phyloP scores from a whole-genome alignment of 768 basidiomycete genomes.

The Lactifluus subvellereus region DNA sequence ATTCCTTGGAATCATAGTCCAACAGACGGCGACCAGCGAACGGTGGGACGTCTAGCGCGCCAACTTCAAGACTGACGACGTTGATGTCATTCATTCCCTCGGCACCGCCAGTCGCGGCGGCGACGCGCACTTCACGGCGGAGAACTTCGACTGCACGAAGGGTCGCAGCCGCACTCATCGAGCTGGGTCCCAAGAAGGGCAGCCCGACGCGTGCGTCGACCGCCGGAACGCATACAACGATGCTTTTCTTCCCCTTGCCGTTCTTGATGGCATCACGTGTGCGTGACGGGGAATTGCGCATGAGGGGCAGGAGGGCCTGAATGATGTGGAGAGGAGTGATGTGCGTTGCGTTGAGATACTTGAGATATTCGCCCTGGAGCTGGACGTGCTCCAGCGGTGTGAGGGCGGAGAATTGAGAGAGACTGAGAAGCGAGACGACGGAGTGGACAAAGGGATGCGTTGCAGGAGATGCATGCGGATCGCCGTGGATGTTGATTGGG shows the following conservation, averaged over 20 bases:
- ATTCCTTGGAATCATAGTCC: constrained; percentile 32
- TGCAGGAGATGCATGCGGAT: constrained; percentile 66
- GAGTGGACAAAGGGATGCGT: constrained; percentile 70
- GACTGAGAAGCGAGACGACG: constrained; percentile 67
- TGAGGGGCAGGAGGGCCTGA: constrained; percentile 68
- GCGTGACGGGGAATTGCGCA: constrained; percentile 60
- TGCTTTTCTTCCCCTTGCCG: constrained; percentile 35
- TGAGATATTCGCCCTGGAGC: constrained; percentile 55
- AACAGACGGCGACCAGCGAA: constrained; percentile 30
- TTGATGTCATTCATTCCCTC: constrained; percentile 61
- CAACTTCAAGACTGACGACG: constrained; percentile 71
- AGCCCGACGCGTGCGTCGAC: constrained; percentile 67
- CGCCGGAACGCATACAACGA: constrained; percentile 72
- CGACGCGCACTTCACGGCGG: constrained; percentile 61
- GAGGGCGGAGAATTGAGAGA: constrained; percentile 36
- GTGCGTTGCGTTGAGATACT: constrained; percentile 69
- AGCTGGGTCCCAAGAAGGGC: constrained; percentile 56
- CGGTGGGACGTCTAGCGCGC: constrained; percentile 38
- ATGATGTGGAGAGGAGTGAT: constrained; percentile 71
- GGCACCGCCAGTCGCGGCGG: constrained; percentile 47
- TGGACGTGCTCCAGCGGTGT: constrained; percentile 70
- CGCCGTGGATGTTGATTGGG: constrained; percentile 71
- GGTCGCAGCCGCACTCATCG: constrained; percentile 73
- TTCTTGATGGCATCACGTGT: constrained; percentile 48
- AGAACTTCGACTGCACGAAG: constrained; percentile 68